Evolutionary conservation across 148 eudicot genomes (phyloP).

Genomic region (Arctostaphylos glauca): DNA sequence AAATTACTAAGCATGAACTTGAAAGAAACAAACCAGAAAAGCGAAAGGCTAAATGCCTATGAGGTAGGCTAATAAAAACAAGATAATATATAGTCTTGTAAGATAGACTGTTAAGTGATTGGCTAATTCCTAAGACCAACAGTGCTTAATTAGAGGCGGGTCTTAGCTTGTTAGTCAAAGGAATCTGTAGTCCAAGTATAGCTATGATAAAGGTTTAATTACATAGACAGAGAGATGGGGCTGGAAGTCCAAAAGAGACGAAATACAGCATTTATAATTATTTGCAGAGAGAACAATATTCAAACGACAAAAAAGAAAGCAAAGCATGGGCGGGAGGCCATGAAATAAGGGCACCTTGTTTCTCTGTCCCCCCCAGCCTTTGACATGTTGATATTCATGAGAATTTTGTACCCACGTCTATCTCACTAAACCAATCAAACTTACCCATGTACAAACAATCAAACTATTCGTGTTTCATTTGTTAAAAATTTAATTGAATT

Average conservation of each 20-base stretch:
- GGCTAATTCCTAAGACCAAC: not conserved
- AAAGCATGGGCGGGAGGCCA: constrained; percentile 20
- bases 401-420: not conserved
- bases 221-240: too few relatives aligned
- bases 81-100: not conserved
- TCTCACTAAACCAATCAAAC: not conserved
- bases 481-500: not conserved
- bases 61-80: not conserved
- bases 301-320: constrained; percentile 13
- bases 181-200: not conserved
- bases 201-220: too few relatives aligned
- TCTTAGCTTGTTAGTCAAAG: constrained; percentile 14
- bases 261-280: constrained; percentile 10
- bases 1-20: not conserved
- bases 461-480: not conserved
- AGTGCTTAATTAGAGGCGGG: constrained; percentile 8
- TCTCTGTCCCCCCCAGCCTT: constrained; percentile 24
- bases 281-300: constrained; percentile 5
- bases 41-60: not conserved
- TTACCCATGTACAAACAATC: too few relatives aligned
- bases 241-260: not conserved
- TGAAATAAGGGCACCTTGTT: constrained; percentile 24
- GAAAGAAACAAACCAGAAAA: not conserved
- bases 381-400: constrained; percentile 14
- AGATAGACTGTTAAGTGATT: constrained; percentile 10